Base-by-base conservation (phyloP, 2,329 filamentous ascomycete species). In the Nemania serpens region DNA sequence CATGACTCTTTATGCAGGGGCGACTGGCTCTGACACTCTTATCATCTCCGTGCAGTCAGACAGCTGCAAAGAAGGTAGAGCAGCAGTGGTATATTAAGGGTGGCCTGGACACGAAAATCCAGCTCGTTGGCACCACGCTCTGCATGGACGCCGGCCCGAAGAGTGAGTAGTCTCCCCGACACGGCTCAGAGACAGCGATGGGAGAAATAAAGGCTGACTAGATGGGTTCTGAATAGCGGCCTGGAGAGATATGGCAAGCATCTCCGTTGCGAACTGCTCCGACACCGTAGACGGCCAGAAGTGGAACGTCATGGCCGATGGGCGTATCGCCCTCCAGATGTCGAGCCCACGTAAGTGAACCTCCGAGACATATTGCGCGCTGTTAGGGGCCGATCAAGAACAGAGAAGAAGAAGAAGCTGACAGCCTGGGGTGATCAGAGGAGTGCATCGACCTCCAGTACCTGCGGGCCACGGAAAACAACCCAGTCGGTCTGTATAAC, bases 401-500 rank as follows among this genome's bases (percentile, higher is more conserved):
- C 13, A 15, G 13, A n/a, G n/a, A n/a, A n/a, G n/a, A 29, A 46
- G 9, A 42, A 10, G 29, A 9, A 39, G 33, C 43, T 51, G n/a
- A 33, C 39, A 43, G 22, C 33, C 55, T 66, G 33, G 65, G 36
- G 43, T n/a, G 2, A 36, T 57, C 41, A 77, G 75, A 76, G 67
- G 69, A 78, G 58, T 78, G 76, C 61, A 65, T 78, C 63, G 76
- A 78, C 59, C 74, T 78, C 45, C 74, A 76, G 62, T 78, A 74
- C 69, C 76, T 77, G 75, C 65, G 74, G 9, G 76, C 76, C 15
- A 74, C 72, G n/a, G 71, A 71, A 50, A 77, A 77, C 69, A 78
- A 78, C 70, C 73, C 75, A 0, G 76, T 78, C 33, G 76, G 76
- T 20, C 67, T 78, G 34, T 78, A 76, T 60, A 71, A 56, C 55